Evolutionary conservation across 2,329 filamentous ascomycete genomes (phyloP).

Genomic region (Rugonectria rugulosa): DNA sequence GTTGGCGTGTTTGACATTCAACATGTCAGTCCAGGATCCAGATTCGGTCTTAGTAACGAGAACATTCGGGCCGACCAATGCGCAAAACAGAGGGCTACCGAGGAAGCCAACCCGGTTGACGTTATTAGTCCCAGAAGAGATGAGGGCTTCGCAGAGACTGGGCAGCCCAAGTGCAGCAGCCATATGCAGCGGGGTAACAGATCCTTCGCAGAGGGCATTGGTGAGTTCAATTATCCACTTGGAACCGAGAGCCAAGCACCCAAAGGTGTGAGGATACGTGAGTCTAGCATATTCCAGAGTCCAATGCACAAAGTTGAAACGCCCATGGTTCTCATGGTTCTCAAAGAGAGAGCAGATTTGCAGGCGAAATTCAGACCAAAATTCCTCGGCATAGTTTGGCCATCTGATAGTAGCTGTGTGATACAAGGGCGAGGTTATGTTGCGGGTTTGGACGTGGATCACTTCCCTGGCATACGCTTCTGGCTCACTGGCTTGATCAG

Average conservation of each 20-base stretch:
- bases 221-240: constrained; percentile 41
- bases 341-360: constrained; percentile 42
- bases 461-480: constrained; percentile 39
- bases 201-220: constrained; percentile 38
- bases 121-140: constrained; percentile 29
- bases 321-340: constrained; percentile 23
- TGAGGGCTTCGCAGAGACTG: constrained; percentile 38
- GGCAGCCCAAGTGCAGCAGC: constrained; percentile 45
- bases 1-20: constrained; percentile 19
- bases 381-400: constrained; percentile 35
- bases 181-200: constrained; percentile 43
- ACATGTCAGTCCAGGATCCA: constrained; percentile 31
- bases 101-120: constrained; percentile 33
- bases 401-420: constrained; percentile 39
- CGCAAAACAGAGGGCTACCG: constrained; percentile 45
- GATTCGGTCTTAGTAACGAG: constrained; percentile 29
- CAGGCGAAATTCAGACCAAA: constrained; percentile 39
- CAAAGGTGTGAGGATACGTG: constrained; percentile 37
- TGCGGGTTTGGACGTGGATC: constrained; percentile 30
- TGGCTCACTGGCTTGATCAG: constrained; percentile 37
- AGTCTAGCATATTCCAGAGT: constrained; percentile 44
- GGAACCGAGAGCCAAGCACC: constrained; percentile 30
- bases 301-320: constrained; percentile 47
- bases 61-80: constrained; percentile 43
- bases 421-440: constrained; percentile 35